Evolutionary conservation across 768 basidiomycete species (phyloP).

Genomic region (Tylopilus intermedius): DNA sequence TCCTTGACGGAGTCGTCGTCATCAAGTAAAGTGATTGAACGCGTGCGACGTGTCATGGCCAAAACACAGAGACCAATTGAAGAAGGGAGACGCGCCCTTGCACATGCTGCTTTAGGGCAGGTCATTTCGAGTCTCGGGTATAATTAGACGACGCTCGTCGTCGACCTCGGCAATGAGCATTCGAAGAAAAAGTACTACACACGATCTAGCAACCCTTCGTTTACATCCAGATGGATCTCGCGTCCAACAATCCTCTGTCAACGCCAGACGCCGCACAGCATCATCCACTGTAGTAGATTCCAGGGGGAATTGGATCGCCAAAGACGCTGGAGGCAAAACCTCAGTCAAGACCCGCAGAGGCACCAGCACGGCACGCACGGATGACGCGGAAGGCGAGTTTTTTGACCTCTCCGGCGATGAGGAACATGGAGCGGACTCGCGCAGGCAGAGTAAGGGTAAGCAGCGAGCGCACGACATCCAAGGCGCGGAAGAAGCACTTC

Average conservation of each 20-base stretch:
- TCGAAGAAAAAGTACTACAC: slow-evolving; percentile 48
- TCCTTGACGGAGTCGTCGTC: slow-evolving; percentile 29
- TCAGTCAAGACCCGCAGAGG: slow-evolving; percentile 37
- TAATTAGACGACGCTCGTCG: too few relatives aligned
- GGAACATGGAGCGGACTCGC: neutral
- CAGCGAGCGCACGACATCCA: slow-evolving; percentile 17
- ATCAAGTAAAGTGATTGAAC: slow-evolving; percentile 4
- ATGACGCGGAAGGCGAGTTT: slow-evolving; percentile 24
- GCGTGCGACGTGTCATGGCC: slow-evolving; percentile 21
- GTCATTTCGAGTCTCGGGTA: too few relatives aligned
- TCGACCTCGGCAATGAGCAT: slow-evolving; percentile 24
- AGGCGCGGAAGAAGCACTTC: slow-evolving; percentile 4
- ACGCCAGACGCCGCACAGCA: slow-evolving; percentile 32
- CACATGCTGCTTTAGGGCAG: too few relatives aligned
- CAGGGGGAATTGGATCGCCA: slow-evolving; percentile 62
- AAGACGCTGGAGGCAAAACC: slow-evolving; percentile 54
- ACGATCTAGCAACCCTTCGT: slow-evolving; percentile 61
- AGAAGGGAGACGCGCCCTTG: too few relatives aligned
- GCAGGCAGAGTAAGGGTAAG: slow-evolving; percentile 22
- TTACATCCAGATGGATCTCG: slow-evolving; percentile 62
- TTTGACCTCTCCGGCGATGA: slow-evolving; percentile 23
- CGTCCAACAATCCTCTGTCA: slow-evolving; percentile 42
- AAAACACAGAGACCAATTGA: too few relatives aligned
- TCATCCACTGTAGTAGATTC: slow-evolving; percentile 38
- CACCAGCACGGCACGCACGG: slow-evolving; percentile 11